Evolutionary conservation across 371 early-diverging fungal species (phyloP), one percentile per base, ranked within the genome.

Genomic region (Hamiltosporidium tvaerminnensis): DNA sequence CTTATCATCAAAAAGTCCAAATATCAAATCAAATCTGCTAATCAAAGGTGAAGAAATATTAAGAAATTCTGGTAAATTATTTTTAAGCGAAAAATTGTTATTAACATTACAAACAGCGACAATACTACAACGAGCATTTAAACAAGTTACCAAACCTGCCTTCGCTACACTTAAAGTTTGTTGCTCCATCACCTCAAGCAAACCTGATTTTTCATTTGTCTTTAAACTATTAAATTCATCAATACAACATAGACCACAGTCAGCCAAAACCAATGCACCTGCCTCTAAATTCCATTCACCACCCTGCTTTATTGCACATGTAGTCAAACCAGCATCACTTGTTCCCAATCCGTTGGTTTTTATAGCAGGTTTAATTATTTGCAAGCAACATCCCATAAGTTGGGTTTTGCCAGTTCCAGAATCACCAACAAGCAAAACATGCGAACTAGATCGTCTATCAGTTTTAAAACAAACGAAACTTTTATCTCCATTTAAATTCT

Each of bases 181-280:
- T 80, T 98, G 99, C 82, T 98, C 99, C 97, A 98, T 96, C 39
- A 91, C 97, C 84, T 98, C 99, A 79, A 96, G 96, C 61, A 98
- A 82, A 9, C 92, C 86, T 3, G 92, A 85, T 12, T 95, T 84
- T 39, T 96, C 94, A 7, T 85, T 69, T 61, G 95, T 95, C 16
- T 87, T 85, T 93, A 96, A 93, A 76, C 83, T 82, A 34, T 83
- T 83, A 71, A 86, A 82, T 71, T 86, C 87, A 62, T 86, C 87
- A 58, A 86, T 85, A 63, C 86, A 86, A 61, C 86, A 85, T 31
- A 86, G 59, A 0, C 86, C 86, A 1, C 81, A 71, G 62, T 86
- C 87, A 10, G 84, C 81, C 50, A 86, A 67, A 4, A 86, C 86
- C 33, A 86, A 63, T 10, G 87, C 87, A 3, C 87, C 87, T 0